Base-by-base conservation (phyloP, 192 early-diverging fungal genomes). In the Linnemannia zychae region DNA sequence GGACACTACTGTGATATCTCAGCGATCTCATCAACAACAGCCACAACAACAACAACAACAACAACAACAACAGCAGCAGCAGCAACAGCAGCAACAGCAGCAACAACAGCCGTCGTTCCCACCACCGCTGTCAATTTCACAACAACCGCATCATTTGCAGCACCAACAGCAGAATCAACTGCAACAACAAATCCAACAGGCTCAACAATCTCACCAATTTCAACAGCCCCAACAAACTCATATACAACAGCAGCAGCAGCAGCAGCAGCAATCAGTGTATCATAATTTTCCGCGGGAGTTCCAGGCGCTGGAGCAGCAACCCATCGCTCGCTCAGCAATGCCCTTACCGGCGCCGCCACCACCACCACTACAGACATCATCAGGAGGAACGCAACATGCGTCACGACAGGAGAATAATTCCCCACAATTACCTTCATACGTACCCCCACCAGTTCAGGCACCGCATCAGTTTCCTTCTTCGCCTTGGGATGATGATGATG, bases 401-500 rank as follows among this genome's bases (percentile, higher is more conserved):
- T 63, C 57, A 15, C 24, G 57, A 15, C 57, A 63, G 28, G 57
- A 63, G 24, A 63, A 12, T 24, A 63, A 11, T 0, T 17, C 65
- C 33, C 38, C 68, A 6, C 11, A 53, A 37, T 22, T 70, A 34
- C 17, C 33, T 33, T 17, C 70, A 7, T 34, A 20, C 34, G 3
- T 46, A 20, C 31, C 77, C 49, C 34, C 31, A n/a, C 53, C 70
- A 28, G 49, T 13, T 7, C 37, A 50, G 33, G 24, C 77, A 7
- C 46, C 77, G 2, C 28, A 31, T 15, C 49, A 66, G 36, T 65
- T 75, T 36, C 53, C 44, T 44, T n/a, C 74, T 0, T 48, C 47
- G 11, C 71, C 71, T 22, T 72, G 71, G 71, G 37, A 40, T 3
- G 67, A 69, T 20, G 67, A 38, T 12, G 67, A 69, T 6, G 67